Base-by-base conservation (phyloP, 352 stramenopile genomes). In the Phytopythium ostracodes region DNA sequence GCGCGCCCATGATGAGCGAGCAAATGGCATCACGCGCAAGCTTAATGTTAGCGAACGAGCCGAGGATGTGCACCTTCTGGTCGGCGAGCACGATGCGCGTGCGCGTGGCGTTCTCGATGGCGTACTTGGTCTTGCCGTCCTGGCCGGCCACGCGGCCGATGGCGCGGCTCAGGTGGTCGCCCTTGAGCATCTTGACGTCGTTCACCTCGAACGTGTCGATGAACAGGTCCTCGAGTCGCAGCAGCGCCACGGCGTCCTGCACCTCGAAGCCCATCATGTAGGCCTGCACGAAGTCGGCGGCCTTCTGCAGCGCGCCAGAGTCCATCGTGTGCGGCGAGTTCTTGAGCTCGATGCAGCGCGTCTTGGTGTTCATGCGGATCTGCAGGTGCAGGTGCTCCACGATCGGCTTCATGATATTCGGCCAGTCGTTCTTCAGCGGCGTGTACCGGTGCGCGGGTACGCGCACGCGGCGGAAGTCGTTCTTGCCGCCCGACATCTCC, bases 231-330 rank as follows among this genome's bases (percentile, higher is more conserved):
- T 99, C 98, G 51, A 99, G 86, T 75, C 98, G 92, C 64, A 99
- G 79, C 56, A 99, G 76, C 25, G 98, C 98, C 27, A 99, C 93
- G 0, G 94, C 92, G 65, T 98, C 94, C 71, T 98, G 88, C 40
- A 99, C 96, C 64, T 99, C 97, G 65, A 99, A 99, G 53, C 98
- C 98, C 82, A 99, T 95, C 95, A 99, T 99, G 75, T 99, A 99
- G 31, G 97, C 97, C 67, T 97, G 88, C 35, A 99, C 91, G 68
- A 99, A 99, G 82, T 99, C 96, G 0, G 92, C 92, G 29, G 87
- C 96, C 68, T 99, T 99, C 76, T 99, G 97, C 42, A 99, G 75
- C 38, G 95, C 91, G 29, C 93, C 96, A 7, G 87, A 73, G 70
- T 99, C 96, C 36, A 94, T 77, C 29, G 97, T 99, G 64, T 97